These are phyloP conservation scores for Boletus insuetus DNA, from an alignment of 768 basidiomycete species.

Conservation along the genomic window DNA sequence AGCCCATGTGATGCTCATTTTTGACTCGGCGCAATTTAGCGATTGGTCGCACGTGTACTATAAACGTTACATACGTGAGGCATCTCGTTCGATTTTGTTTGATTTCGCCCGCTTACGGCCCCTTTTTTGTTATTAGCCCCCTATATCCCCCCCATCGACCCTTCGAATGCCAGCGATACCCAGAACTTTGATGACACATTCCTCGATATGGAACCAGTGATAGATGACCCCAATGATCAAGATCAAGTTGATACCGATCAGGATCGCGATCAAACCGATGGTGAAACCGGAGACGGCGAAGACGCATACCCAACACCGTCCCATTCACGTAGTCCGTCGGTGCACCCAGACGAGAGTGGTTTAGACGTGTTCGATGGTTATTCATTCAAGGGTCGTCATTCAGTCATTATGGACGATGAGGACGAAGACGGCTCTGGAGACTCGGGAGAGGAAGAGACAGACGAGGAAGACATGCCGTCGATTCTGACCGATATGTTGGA, in stretches of 20 bases:
- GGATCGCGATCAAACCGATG: slow-evolving; percentile 65
- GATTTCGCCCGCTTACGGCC: slow-evolving; percentile 12
- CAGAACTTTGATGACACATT: slow-evolving; percentile 98
- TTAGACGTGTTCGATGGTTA: slow-evolving; percentile 92
- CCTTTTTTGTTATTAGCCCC: slow-evolving; percentile 53
- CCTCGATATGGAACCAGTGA: slow-evolving; percentile 91
- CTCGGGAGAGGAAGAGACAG: slow-evolving; percentile 33
- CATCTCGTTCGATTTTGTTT: slow-evolving; percentile 3
- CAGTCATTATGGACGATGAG: slow-evolving; percentile 72
- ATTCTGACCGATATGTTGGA: slow-evolving; percentile 19
- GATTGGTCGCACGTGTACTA: slow-evolving; percentile 94
- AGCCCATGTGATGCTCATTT: slow-evolving; percentile 4
- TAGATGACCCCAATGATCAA: slow-evolving; percentile 71
- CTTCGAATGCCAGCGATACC: slow-evolving; percentile 89
- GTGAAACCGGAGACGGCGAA: slow-evolving; percentile 70
- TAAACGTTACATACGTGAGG: slow-evolving; percentile 89
- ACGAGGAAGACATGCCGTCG: slow-evolving; percentile 37
- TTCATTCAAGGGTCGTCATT: slow-evolving; percentile 86
- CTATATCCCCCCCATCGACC: slow-evolving; percentile 90
- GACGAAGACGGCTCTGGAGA: slow-evolving; percentile 43
- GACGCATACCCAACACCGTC: slow-evolving; percentile 78
- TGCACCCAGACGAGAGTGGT: slow-evolving; percentile 44
- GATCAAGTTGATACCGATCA: slow-evolving; percentile 66
- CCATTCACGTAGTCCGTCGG: slow-evolving; percentile 75
- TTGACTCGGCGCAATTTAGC: slow-evolving; percentile 40